Evolutionary conservation across 768 basidiomycete species (phyloP), one percentile per base, ranked within the genome.

Genomic region (Lentinula boryana): DNA sequence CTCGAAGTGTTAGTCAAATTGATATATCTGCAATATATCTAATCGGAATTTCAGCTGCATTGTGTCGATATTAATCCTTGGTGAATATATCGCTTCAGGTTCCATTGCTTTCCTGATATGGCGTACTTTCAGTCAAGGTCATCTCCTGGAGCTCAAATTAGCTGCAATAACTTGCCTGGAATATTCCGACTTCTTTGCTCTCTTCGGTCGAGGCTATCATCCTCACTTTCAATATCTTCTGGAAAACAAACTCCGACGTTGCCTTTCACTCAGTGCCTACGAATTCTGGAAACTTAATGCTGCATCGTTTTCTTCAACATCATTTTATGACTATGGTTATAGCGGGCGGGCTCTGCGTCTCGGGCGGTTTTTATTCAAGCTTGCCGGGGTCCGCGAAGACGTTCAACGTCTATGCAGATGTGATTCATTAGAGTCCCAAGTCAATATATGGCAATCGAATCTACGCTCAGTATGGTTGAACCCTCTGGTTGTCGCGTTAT

Each of bases 141-240:
- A 87, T 65, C 77, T 87, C 9, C 72, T 87, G 33, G 85, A 87
- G 71, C 75, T 87, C 43, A 87, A 87, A 68, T 78, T 86, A 3
- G 85, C 85, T 2, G 75, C 82, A 0, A 72, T 82, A 58, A 18
- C 18, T 6, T 33, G 36, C n/a, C 73, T 87, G 3, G 69, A 72
- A 0, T 84, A 80, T 64, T 72, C 76, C 3, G 81, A 84, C 64
- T 82, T 81, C 67, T 87, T 72, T 50, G 68, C 74, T 33, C 65
- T 86, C 63, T 87, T 86, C 64, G 86, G 85, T 35, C 72, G 79
- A 46, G 85, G 85, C n/a, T 70, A 71, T 54, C 80, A 84, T 64
- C 66, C 75, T 3, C 65, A 71, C n/a, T 87, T 87, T 72, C 76
- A 78, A 55, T 63, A 71, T 1, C 69, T 85, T 1, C 72, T 86